phyloP scores from a whole-genome alignment of 352 stramenopile genomes.

The Globisporangium rhizosaccharum region DNA sequence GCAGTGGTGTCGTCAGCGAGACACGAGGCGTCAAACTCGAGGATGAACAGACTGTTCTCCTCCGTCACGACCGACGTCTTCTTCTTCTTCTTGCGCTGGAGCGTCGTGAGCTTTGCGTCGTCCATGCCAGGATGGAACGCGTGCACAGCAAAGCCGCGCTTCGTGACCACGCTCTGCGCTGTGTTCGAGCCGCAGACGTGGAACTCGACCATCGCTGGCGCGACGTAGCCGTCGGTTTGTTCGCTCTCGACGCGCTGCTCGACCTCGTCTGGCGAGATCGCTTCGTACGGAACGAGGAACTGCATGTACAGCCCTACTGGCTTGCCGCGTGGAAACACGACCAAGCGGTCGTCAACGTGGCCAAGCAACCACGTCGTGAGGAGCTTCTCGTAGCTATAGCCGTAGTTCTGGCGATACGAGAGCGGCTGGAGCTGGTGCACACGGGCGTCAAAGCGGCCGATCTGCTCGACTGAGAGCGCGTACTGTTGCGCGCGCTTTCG shows the following conservation, averaged over 20 bases:
- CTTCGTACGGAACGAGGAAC: slow-evolving; percentile 35
- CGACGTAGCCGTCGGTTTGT: background rate
- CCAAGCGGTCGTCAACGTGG: slow-evolving; percentile 34
- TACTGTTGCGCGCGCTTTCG: slow-evolving; percentile 11
- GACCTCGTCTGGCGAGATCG: slow-evolving; percentile 2
- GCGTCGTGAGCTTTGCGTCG: slow-evolving; percentile 24
- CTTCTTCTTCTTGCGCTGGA: slow-evolving; percentile 40
- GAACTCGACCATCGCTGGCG: slow-evolving; percentile 35
- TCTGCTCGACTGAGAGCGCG: slow-evolving; percentile 13
- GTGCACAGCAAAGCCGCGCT: slow-evolving; percentile 47
- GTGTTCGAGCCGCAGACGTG: slow-evolving; percentile 35
- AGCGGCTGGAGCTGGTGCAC: slow-evolving; percentile 9
- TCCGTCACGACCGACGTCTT: slow-evolving; percentile 27
- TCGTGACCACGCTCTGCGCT: slow-evolving; percentile 10
- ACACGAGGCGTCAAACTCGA: slow-evolving; percentile 36
- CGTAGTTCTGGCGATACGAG: slow-evolving; percentile 1
- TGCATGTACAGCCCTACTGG: slow-evolving; percentile 50
- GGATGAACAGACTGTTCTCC: slow-evolving; percentile 35
- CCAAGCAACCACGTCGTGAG: slow-evolving; percentile 31
- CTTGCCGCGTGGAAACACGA: slow-evolving; percentile 47
- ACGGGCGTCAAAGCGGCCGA: slow-evolving; percentile 17
- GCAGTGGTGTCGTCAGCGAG: background rate
- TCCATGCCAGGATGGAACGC: slow-evolving; percentile 46
- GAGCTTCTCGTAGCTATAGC: slow-evolving; percentile 18
- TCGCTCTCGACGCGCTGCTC: slow-evolving; percentile 12